A percentile compares a stretch with the other conserved stretches of the same genome.
Evolutionary conservation across 1,284 basidiomycete species (phyloP).

Genomic region (Marasmius tenuissimus): DNA sequence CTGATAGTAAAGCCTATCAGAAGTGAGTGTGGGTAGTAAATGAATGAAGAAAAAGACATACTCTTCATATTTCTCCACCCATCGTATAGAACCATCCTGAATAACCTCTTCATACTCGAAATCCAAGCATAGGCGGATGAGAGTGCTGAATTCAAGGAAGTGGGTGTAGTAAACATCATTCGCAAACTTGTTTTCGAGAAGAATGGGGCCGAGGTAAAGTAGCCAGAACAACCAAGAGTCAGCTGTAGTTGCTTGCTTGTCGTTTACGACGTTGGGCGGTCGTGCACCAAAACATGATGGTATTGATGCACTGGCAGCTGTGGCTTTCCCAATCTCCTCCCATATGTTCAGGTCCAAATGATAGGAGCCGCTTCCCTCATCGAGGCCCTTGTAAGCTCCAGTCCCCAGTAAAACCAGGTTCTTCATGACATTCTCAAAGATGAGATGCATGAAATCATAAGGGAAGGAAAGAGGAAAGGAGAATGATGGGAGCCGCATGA

Average conservation of each 20-base stretch:
- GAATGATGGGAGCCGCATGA: slow-evolving; percentile 33
- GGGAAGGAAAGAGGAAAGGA: slow-evolving; percentile 41
- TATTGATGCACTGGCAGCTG: slow-evolving; percentile 29
- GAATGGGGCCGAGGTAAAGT: slow-evolving; percentile 36
- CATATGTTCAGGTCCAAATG: slow-evolving; percentile 29
- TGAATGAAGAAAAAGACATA: slow-evolving; percentile 16
- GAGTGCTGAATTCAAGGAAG: slow-evolving; percentile 37
- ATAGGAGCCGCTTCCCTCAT: slow-evolving; percentile 31
- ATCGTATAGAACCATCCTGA: slow-evolving; percentile 31
- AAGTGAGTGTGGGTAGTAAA: neutral
- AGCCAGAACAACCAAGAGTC: slow-evolving; percentile 39
- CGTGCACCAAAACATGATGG: slow-evolving; percentile 38
- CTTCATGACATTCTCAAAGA: slow-evolving; percentile 40
- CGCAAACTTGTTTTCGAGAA: slow-evolving; percentile 32
- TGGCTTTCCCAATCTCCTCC: slow-evolving; percentile 37
- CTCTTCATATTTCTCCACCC: slow-evolving; percentile 45
- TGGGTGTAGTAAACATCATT: slow-evolving; percentile 38
- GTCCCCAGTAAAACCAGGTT: slow-evolving; percentile 42
- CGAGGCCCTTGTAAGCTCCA: slow-evolving; percentile 36
- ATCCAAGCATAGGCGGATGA: slow-evolving; percentile 40
- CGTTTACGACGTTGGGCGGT: slow-evolving; percentile 34
- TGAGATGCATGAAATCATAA: slow-evolving; percentile 49
- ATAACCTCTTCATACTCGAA: slow-evolving; percentile 38
- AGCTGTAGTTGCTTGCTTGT: slow-evolving; percentile 23
- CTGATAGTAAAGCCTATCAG: slow-evolving; percentile 35